A percentile compares a stretch with the other conserved stretches of the same genome.
These are phyloP conservation scores for Claviceps citrina DNA, from an alignment of 2,329 filamentous ascomycete genomes.

Conservation along the genomic window DNA sequence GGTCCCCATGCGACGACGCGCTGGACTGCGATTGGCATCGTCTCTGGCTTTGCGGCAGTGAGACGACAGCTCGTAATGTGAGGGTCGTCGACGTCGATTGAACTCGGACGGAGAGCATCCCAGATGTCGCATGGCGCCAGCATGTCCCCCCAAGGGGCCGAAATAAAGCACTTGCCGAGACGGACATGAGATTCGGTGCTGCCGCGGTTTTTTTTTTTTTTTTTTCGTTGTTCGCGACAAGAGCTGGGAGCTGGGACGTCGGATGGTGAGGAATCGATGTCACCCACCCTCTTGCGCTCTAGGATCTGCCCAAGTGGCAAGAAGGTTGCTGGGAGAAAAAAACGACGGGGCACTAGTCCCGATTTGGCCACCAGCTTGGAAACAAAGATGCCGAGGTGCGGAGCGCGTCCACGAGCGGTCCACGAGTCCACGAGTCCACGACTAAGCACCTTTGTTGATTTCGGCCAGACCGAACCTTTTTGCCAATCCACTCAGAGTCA, in stretches of 20 bases:
- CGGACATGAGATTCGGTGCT: conserved; percentile 15
- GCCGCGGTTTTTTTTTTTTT: no score
- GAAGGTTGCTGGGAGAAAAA: no score
- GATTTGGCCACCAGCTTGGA: conserved; percentile 9
- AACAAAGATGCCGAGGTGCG: conserved; percentile 5
- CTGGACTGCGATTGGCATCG: conserved; percentile 18
- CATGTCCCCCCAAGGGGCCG: conserved; percentile 18
- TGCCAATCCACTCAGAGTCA: conserved; percentile 1
- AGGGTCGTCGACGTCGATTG: conserved; percentile 14
- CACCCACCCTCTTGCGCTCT: no score
- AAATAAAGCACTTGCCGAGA: conserved; percentile 19
- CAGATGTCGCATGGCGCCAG: conserved; percentile 14
- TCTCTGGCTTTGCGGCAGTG: conserved; percentile 14
- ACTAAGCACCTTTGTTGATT: neutral
- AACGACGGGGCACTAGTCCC: conserved; percentile 4
- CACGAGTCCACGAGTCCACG: neutral
- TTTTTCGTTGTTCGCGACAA: neutral
- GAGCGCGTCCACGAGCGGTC: neutral
- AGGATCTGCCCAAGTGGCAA: no score
- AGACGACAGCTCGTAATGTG: conserved; percentile 16
- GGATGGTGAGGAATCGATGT: no score
- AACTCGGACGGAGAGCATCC: conserved; percentile 20
- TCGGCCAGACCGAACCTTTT: neutral
- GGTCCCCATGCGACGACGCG: conserved; percentile 6
- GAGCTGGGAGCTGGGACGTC: neutral